Evolutionary conservation across 805 yeast genomes (phyloP).

Genomic region (Nakazawaea ernobii): DNA sequence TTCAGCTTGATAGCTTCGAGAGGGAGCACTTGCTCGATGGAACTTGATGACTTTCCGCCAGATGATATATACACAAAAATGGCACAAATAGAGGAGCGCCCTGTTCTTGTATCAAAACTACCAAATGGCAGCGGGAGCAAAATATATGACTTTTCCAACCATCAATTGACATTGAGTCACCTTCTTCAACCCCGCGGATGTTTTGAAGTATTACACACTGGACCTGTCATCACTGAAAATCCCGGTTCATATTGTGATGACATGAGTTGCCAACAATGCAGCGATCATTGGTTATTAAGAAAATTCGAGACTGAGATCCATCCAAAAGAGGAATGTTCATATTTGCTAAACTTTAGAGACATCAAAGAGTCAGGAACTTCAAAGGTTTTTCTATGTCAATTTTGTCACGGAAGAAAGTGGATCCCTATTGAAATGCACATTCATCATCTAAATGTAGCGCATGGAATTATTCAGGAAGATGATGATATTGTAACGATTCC

Average conservation of each 20-base stretch:
- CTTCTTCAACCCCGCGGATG: too few species aligned
- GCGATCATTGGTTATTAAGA: conserved; percentile 9
- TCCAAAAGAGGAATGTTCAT: not conserved
- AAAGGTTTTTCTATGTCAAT: conserved; percentile 14
- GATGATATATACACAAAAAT: too few species aligned
- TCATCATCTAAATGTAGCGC: conserved; percentile 19
- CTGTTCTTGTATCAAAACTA: too few species aligned
- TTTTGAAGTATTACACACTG: too few species aligned
- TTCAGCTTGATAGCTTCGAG: too few species aligned
- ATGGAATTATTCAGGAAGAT: conserved; percentile 15
- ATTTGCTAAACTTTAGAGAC: not conserved
- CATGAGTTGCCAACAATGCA: conserved; percentile 10
- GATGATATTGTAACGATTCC: conserved; percentile 14
- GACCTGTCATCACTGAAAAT: too few species aligned
- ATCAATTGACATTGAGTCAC: too few species aligned
- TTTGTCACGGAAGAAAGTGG: conserved; percentile 20
- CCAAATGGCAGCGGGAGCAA: too few species aligned
- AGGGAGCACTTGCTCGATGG: too few species aligned
- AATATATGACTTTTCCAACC: too few species aligned
- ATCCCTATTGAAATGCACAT: not conserved
- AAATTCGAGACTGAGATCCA: not conserved
- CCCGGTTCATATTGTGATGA: conserved; percentile 1
- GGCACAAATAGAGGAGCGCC: too few species aligned
- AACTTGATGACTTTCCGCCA: too few species aligned
- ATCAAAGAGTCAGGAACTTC: conserved; percentile 1